Evolutionary conservation across 805 yeast species (phyloP).

Genomic region (Peterozyma xylosa): DNA sequence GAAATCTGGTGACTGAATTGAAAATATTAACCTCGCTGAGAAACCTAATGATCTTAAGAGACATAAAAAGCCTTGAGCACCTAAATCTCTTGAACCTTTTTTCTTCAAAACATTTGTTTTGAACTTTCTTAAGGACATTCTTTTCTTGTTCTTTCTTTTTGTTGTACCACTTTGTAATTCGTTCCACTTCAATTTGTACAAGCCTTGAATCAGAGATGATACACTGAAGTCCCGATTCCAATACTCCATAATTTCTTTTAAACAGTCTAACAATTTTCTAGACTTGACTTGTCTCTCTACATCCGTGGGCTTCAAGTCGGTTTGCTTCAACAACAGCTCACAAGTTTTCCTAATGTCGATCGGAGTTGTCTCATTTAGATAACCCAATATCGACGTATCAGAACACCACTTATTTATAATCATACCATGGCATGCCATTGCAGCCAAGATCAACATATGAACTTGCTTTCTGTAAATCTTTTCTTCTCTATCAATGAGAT

Average conservation of each 20-base stretch:
- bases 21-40: conserved; percentile 67
- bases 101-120: conserved; percentile 28
- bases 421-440: conserved; percentile 60
- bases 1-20: conserved; percentile 88
- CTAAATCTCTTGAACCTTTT: conserved; percentile 69
- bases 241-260: conserved; percentile 55
- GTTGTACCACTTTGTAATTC: conserved; percentile 16
- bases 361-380: conserved; percentile 41
- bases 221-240: conserved; percentile 56
- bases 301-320: conserved; percentile 9
- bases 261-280: conserved; percentile 66
- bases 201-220: conserved; percentile 23
- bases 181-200: conserved; percentile 39
- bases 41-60: conserved; percentile 64
- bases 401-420: conserved; percentile 72
- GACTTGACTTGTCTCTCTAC: conserved; percentile 34
- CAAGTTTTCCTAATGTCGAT: conserved; percentile 34
- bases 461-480: conserved; percentile 38
- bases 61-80: conserved; percentile 83
- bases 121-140: conserved; percentile 35
- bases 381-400: conserved; percentile 30
- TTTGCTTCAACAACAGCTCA: conserved; percentile 13
- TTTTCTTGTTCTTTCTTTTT: conserved; percentile 9
- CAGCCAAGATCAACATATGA: conserved; percentile 53
- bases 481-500: conserved; percentile 46